Base-by-base conservation (phyloP, 1,284 basidiomycete species). In the Mycena sp. region DNA sequence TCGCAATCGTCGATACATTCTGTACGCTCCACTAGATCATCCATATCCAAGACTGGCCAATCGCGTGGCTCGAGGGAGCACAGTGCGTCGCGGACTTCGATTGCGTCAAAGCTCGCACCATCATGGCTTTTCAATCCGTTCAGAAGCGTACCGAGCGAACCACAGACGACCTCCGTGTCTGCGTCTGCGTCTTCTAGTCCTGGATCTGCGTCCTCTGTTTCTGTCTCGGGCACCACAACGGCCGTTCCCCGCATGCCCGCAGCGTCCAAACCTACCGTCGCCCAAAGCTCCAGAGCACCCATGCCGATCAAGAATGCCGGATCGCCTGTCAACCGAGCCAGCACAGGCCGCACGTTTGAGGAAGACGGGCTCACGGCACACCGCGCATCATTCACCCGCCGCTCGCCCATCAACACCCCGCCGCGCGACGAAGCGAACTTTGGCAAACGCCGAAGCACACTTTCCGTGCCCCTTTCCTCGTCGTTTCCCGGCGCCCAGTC, bases 61-160 rank as follows among this genome's bases (percentile, higher is more conserved):
- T n/a, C 32, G 7, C 32, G 32, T 7, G 9, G 14, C 14, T 35
- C 32, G 7, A 69, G 58, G 65, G 71, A 74, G 46, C 68, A 78
- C 6, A 70, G 72, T 29, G 66, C 80, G 16, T 80, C 82, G 25
- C 57, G 50, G 1, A 72, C 76, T 1, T 77, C 81, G 0, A 64
- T 87, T 10, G 79, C 83, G 7, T 86, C 90, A 1, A 91, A 87
- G 69, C 81, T 92, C 35, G 80, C 90, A 2, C 84, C 90, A 0
- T 82, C 87, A 9, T 94, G 92, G 92, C 74, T 93, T 9, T 88
- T 92, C 72, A 91, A 87, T 68, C 84, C 88, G 3, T 93, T 93
- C 74, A 80, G 89, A 38, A 86, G 83, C 63, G 85, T 78, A 0
- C 81, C 83, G 16, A 85, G 83, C 62, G 87, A 90, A 70, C 81